phyloP scores from a whole-genome alignment of 345 rosid species.

The Pseudoturritis turrita region DNA sequence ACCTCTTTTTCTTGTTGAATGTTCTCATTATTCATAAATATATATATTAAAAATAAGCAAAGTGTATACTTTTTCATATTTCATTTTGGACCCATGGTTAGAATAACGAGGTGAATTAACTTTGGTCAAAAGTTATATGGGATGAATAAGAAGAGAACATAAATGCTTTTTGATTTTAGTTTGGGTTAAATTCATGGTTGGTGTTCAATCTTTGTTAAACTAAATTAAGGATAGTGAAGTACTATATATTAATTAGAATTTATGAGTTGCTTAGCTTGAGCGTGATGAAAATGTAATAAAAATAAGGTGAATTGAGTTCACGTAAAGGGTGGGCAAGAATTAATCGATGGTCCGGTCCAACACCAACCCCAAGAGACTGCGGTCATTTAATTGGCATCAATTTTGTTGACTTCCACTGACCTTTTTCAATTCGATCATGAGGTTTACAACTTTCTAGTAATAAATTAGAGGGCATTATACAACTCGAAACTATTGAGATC shows the following conservation, averaged over 20 bases:
- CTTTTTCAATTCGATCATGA: background rate
- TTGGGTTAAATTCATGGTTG: background rate
- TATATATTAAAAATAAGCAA: background rate
- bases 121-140: background rate
- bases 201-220: background rate
- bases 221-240: background rate
- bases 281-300: slow-evolving; percentile 27
- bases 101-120: background rate
- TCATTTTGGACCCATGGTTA: background rate
- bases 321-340: slow-evolving; percentile 22
- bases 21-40: background rate
- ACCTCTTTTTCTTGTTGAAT: slow-evolving; percentile 20
- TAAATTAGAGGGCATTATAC: background rate
- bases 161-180: background rate
- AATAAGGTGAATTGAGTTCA: slow-evolving; percentile 23
- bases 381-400: slow-evolving; percentile 2
- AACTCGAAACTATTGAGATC: background rate
- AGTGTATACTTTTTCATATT: background rate
- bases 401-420: slow-evolving; percentile 12
- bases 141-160: background rate
- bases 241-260: background rate
- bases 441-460: background rate
- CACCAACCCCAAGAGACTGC: slow-evolving; percentile 19
- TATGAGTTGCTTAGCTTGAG: slow-evolving; percentile 28
- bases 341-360: slow-evolving; percentile 6